Conservation (phyloP, 208 protist genomes). For the Crithidia acanthocephali region DNA sequence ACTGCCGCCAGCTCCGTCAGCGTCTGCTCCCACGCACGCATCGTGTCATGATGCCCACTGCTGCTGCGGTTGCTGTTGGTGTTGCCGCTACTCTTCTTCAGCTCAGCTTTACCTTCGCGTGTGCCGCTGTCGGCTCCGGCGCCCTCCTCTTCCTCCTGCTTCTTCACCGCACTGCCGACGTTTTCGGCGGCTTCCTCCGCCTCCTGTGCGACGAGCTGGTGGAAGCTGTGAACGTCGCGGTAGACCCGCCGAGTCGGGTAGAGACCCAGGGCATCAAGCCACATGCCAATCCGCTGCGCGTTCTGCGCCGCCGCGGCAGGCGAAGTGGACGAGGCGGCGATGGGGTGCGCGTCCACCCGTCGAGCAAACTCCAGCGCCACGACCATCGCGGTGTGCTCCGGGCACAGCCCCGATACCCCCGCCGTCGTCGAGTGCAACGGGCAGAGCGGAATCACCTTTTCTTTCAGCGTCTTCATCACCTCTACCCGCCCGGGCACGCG, state of each 20-base stretch:
- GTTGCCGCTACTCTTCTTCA: not conserved
- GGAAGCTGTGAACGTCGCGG: conserved; percentile 29
- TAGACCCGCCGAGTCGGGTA: conserved; percentile 57
- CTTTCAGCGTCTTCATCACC: conserved; percentile 42
- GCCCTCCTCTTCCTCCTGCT: not conserved
- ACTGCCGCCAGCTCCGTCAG: conserved; percentile 24
- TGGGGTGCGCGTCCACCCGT: conserved; percentile 53
- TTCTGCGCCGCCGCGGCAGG: conserved; percentile 48
- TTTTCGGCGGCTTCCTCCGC: not conserved
- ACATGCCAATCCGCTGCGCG: conserved; percentile 53
- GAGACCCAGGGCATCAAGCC: conserved; percentile 56
- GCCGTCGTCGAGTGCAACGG: conserved; percentile 11
- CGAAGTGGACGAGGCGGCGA: conserved; percentile 40
- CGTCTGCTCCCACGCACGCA: conserved; percentile 26
- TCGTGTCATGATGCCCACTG: conserved; percentile 1
- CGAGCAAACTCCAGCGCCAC: conserved; percentile 73
- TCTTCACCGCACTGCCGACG: not conserved
- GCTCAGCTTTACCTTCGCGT: too few relatives aligned
- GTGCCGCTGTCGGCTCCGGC: not conserved
- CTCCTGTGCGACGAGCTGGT: not conserved
- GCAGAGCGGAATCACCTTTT: conserved; percentile 25
- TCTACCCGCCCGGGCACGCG: conserved; percentile 49
- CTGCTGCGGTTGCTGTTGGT: too few relatives aligned
- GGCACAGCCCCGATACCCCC: conserved; percentile 45
- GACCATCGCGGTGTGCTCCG: conserved; percentile 82